Evolutionary conservation across 768 basidiomycete genomes (phyloP), one percentile per base, ranked within the genome.

Genomic region (Panaeolus papilionaceus): DNA sequence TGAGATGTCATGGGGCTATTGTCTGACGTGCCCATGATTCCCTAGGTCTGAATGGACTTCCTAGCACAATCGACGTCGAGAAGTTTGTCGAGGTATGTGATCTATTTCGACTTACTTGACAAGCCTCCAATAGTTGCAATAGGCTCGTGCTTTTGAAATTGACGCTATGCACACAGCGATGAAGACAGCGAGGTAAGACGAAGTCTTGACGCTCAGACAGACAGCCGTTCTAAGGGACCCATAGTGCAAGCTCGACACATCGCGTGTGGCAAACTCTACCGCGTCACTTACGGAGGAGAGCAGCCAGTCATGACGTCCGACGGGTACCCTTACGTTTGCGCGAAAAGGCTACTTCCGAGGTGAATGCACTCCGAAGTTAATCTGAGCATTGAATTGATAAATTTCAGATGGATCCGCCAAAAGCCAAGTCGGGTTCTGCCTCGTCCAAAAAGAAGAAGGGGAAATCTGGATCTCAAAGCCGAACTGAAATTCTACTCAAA

Each of bases 191-290:
- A 86, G 90, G 95, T 89, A 70, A 68, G 79, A 67, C 4, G 23
- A 62, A 28, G 37, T 23, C 14, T 28, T 26, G 20, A 11, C 37
- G 37, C n/a, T 7, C 58, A 23, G 49, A 3, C 16, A 42, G 28
- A 44, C n/a, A 20, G 44, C 38, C 1, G 44, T 63, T 47, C 47
- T 37, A 61, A 14, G 64, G 11, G 40, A 63, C 45, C 14, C 58
- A 16, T 68, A 96, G 94, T 65, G 83, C 84, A 8, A 86, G 85
- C 71, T 86, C 91, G 16, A 93, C 92, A 0, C 89, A 92, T 66
- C 85, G 96, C 67, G 93, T 89, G 4, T 99, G 96, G 89, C 97
- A 99, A 78, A 89, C 92, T 10, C 85, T 99, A 7, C 97, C 97
- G 11, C 88, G 97, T 18, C 94, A 96, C 78, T 84, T 99, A 26